Evolutionary conservation across 164 flowering plant genomes (phyloP), one percentile per base, ranked within the genome.

Genomic region (Tetracentron sinense): DNA sequence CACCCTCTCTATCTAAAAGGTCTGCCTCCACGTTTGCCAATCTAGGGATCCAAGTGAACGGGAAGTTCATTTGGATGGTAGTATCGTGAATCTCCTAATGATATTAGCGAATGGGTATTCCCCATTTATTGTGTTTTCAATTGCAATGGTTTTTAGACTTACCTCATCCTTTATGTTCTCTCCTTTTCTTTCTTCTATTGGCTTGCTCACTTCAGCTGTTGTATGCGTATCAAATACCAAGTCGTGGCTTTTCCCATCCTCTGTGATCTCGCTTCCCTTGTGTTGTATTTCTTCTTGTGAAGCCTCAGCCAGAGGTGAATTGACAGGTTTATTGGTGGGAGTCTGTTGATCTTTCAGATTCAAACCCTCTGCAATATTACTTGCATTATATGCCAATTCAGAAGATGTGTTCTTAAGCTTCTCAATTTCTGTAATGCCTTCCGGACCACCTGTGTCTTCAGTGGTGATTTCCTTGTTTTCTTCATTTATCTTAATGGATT

Each of bases 161-260:
- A 64, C 74, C 65, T 61, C 63, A 53, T 69, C 50, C 33, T 65
- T 62, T 42, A 27, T 38, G 16, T 49, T 48, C 31, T 67, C 51
- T 38, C 11, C 62, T 56, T 38, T 12, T 38, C 17, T 60, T 42
- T 23, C 42, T 49, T 62, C 72, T 54, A 52, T 29, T 65, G 63
- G 33, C 56, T 56, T 29, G 59, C 30, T 59, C 11, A 38, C 54
- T 29, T 67, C 75, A 63, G 28, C 49, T 59, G 29, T 54, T 21
- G 50, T 65, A 54, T 61, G 33, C 55, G 59, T 51, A 46, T 21
- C 63, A 23, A 31, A 29, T 48, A 21, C 60, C 20, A 15, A 19
- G 25, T 55, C 51, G 6, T 65, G 52, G 10, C n/a, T 28, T 35
- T 53, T 73, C 29, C 61, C 60, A 48, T 38, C 60, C n/a, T 62